A percentile compares a stretch with the other conserved stretches of the same genome.
phyloP scores from a whole-genome alignment of 768 basidiomycete genomes.

The Fomitopsis pulvina region DNA sequence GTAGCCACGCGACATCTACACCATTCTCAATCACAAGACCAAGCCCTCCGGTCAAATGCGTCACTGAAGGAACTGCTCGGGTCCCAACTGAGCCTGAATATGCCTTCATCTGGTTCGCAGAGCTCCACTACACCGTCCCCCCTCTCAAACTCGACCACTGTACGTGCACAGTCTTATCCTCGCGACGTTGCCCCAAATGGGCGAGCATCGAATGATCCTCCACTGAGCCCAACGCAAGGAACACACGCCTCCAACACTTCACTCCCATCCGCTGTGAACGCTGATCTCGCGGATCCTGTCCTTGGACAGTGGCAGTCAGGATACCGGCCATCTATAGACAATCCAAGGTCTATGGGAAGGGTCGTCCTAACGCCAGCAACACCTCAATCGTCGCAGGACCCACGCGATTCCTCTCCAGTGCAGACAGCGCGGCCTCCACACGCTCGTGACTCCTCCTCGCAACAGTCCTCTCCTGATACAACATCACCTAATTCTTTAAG shows the following conservation, averaged over 20 bases:
- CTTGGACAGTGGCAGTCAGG: conserved; percentile 7
- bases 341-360: conserved; percentile 1
- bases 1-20: conserved; percentile 3
- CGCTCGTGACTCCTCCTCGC: neutral
- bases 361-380: conserved; percentile 11
- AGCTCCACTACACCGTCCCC: conserved; percentile 5
- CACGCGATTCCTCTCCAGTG: neutral
- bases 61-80: conserved; percentile 15
- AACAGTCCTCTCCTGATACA: neutral
- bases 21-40: conserved; percentile 6
- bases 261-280: conserved; percentile 2
- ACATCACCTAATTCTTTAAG: neutral
- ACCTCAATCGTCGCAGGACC: neutral
- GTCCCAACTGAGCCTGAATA: conserved; percentile 14
- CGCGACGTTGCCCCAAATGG: conserved; percentile 4
- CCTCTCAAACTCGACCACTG: conserved; percentile 5
- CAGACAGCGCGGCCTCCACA: neutral
- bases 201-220: conserved; percentile 3
- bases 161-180: neutral
- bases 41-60: neutral
- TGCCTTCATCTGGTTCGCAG: neutral
- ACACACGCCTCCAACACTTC: conserved; percentile 27
- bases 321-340: neutral
- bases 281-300: conserved; percentile 9
- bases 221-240: conserved; percentile 10